Base-by-base conservation (phyloP, 345 rosid species). In the Moringa oleifera region DNA sequence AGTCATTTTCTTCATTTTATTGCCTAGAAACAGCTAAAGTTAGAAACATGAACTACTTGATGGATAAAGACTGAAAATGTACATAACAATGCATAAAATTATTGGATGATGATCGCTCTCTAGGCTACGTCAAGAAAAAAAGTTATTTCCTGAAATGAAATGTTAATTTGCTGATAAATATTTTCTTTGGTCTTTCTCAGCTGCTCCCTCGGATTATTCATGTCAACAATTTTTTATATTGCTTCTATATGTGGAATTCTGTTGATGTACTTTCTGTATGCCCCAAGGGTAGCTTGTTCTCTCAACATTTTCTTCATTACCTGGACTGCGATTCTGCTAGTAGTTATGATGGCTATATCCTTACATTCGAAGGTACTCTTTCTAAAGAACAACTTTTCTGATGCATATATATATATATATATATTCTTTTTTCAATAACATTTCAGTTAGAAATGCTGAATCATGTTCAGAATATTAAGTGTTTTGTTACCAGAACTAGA, bases 251-350 rank as follows among this genome's bases (percentile, higher is more conserved):
- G 83, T 62, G 96, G 89, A 62, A 82, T 92, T 23, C 71, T 58
- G 41, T 53, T 68, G 33, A 78, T 92, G 79, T 87, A 82, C 72
- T 69, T 70, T 52, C 62, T 80, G 18, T 87, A 89, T 59, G 85
- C 79, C 59, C 62, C 71, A 2, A 80, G 71, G 11, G 66, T 71
- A 6, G 63, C 70, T 59, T 88, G 87, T 65, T 58, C 67, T 53
- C 89, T 89, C 73, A 89, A 92, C 76, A 80, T 89, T 62, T 89
- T 89, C 82, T 92, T 92, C 74, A 83, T 92, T 65, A 67, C 88
- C 18, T 89, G 83, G 81, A 92, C 98, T 22, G 75, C 78, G 16
- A 20, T 89, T 70, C 79, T 92, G 69, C 78, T 89, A 21, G n/a
- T 75, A 54, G 77, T 82, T 49, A 87, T 89, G 85, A 75, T 87